Percentiles rank a stretch among this genome's conserved stretches.
phyloP scores from a whole-genome alignment of 768 basidiomycete genomes.

The Suillus sp. region DNA sequence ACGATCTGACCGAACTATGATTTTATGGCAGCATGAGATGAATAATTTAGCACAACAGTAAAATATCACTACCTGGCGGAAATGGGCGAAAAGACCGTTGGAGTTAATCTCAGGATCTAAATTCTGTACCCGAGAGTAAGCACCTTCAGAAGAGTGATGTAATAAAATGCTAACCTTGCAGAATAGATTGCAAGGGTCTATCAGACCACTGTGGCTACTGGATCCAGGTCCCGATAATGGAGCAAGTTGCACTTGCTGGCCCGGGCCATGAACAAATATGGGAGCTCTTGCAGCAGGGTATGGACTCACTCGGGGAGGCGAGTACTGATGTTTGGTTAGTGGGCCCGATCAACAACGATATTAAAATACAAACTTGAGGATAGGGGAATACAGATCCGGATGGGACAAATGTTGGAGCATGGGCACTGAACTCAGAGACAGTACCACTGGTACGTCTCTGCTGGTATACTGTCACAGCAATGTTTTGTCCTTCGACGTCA shows the following conservation, averaged over 20 bases:
- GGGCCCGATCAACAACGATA: constrained; percentile 10
- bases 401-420: constrained; percentile 78
- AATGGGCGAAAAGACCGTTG: constrained; percentile 80
- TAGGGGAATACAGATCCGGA: constrained; percentile 65
- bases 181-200: constrained; percentile 89
- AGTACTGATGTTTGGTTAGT: constrained; percentile 48
- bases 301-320: constrained; percentile 63
- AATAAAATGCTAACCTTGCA: constrained; percentile 61
- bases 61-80: constrained; percentile 60
- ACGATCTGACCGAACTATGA: constrained; percentile 87
- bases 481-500: constrained; percentile 82
- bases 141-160: constrained; percentile 18
- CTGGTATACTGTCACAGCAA: constrained; percentile 79
- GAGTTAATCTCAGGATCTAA: constrained; percentile 85
- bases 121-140: constrained; percentile 52
- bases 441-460: constrained; percentile 57
- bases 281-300: constrained; percentile 44
- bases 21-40: constrained; percentile 20
- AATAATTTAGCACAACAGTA: constrained; percentile 10
- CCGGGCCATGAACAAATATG: constrained; percentile 81
- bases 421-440: constrained; percentile 68
- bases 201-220: constrained; percentile 80
- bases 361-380: constrained; percentile 53
- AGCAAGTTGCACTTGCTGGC: constrained; percentile 87
- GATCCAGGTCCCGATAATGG: constrained; percentile 76